Base-by-base conservation (phyloP, 306 rosid species). In the Pyrus communis region DNA sequence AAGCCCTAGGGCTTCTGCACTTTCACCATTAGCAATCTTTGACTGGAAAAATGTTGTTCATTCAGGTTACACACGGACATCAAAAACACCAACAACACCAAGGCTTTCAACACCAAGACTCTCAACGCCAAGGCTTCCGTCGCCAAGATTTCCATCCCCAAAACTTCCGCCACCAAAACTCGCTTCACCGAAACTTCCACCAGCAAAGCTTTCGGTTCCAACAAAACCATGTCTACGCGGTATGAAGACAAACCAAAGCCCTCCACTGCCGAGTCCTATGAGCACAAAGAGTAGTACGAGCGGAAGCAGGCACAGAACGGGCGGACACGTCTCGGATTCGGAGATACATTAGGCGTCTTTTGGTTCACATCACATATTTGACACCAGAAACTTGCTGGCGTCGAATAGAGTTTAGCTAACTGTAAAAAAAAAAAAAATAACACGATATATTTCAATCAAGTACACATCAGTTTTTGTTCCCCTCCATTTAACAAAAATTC, bases 321-420 rank as follows among this genome's bases (percentile, higher is more conserved):
- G 79, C 28, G 28, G 80, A 13, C 78, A 73, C 42, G 87, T 79
- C 67, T 76, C 80, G 11, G 91, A 85, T 69, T 79, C 79, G 0
- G 86, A 86, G 21, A 51, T 78, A 68, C 84, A 62, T 61, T 82
- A 85, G 74, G 57, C 54, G 75, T 31, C 42, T 43, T 78, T 31
- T 42, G 35, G 27, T 52, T 43, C 74, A 43, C 62, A 30, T 14
- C 38, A 28, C 38, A 22, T 57, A 57, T n/a, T n/a, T 57, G 62
- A 57, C 27, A n/a, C n/a, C 23, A n/a, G 55, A 58, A 28, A 71
- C 72, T 70, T 60, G 64, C 43, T 8, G 55, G 69, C 63, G 30
- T 46, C 60, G 42, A 38, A 60, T 74, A 60, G 69, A 49, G 45
- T 22, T 35, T 19, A 60, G 69, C 69, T 60, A 9, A 60, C 43